Base-by-base conservation (phyloP, 176 grass and related monocot species). In the Pontederia crassipes region DNA sequence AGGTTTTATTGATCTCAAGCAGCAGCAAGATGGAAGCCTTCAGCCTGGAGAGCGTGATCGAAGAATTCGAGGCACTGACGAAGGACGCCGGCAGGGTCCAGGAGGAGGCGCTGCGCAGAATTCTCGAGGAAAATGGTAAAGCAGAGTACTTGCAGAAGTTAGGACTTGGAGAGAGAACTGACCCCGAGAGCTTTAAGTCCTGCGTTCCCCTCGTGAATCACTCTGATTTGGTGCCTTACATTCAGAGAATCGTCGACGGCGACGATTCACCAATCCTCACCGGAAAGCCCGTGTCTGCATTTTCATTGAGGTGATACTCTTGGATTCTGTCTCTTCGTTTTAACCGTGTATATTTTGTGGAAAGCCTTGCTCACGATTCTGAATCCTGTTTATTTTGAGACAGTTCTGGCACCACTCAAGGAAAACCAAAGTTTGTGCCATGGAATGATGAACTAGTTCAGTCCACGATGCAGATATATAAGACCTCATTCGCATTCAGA, bases 341-440 rank as follows among this genome's bases (percentile, higher is more conserved):
- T 28, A 45, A 17, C 5, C 45, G 20, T 66, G 26, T 59, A 72
- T 57, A 47, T 57, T 2, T 48, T 14, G 62, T 48, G 16, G 68
- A 15, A 45, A 10, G 2, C 61, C 65, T 61, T 18, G 10, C 12
- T 27, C 3, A 32, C 16, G 28, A 47, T 17, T 47, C 12, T 8
- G 11, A 32, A 46, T 15, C 4, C 55, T 54, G 55, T 79, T 52
- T 15, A 0, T 55, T 48, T 70, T 65, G 57, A 26, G 75, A 15
- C 77, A 99, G 94, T 80, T 99, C 94, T 59, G 94, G 94, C 46
- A 99, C 94, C 17, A 99, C 94, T 45, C 79, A 93, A 48, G 93
- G 93, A 59, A 98, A 83, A 65, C 93, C 87, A 27, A 98, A 98
- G 72, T 91, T 83, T 65, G 48, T 98, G 51, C 84, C 93, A 28